These are phyloP conservation scores for Apiotrichum akiyoshidainum DNA, from an alignment of 1,284 basidiomycete species.

Conservation along the genomic window DNA sequence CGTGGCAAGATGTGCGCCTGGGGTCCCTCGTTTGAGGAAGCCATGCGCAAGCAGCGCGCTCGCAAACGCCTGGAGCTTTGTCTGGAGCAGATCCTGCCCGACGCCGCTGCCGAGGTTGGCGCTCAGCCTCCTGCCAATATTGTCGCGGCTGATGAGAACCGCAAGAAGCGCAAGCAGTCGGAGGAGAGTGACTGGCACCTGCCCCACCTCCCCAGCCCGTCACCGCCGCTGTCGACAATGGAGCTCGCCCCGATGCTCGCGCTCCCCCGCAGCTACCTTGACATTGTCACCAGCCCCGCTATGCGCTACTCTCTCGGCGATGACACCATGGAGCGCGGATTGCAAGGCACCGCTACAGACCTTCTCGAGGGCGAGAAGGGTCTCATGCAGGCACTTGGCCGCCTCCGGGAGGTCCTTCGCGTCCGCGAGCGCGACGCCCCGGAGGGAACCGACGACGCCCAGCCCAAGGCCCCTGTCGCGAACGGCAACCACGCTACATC, in stretches of 20 bases:
- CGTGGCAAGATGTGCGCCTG: constrained; percentile 49
- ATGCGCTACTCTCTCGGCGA: constrained; percentile 49
- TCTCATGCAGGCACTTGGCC: constrained; percentile 45
- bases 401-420: constrained; percentile 43
- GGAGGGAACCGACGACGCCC: constrained; percentile 9
- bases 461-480: neutral
- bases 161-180: constrained; percentile 30
- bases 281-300: constrained; percentile 46
- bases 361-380: constrained; percentile 50
- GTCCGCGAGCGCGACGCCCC: constrained; percentile 38
- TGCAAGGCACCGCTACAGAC: constrained; percentile 49
- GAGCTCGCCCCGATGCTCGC: constrained; percentile 46
- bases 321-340: constrained; percentile 47
- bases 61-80: constrained; percentile 40
- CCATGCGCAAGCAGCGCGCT: constrained; percentile 25
- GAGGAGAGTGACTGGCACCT: constrained; percentile 33
- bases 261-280: constrained; percentile 44
- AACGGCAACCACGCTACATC: constrained; percentile 8
- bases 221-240: constrained; percentile 41
- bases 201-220: constrained; percentile 46
- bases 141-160: constrained; percentile 25
- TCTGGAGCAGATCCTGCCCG: constrained; percentile 42
- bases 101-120: constrained; percentile 40
- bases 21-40: constrained; percentile 46
- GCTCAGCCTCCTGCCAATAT: constrained; percentile 34